Evolutionary conservation across 345 rosid species (phyloP).

Genomic region (Rhodamnia rubescens): DNA sequence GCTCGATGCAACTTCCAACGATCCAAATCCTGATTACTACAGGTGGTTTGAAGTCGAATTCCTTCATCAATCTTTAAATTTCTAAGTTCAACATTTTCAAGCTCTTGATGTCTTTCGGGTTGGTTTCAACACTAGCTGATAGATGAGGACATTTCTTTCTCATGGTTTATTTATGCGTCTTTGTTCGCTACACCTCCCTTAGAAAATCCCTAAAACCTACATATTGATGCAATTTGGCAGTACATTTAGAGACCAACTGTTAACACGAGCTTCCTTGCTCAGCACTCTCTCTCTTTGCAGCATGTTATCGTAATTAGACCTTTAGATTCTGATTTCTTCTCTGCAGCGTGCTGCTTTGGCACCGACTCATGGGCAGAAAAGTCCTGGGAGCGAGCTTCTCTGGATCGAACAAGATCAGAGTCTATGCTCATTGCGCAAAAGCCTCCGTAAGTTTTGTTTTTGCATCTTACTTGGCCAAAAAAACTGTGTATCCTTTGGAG

Average conservation of each 20-base stretch:
- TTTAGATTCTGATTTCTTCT: not conserved
- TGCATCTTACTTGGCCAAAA: not conserved
- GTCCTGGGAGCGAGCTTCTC: slow-evolving; percentile 49
- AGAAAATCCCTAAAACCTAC: not conserved
- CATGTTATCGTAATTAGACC: not conserved
- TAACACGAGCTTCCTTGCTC: not conserved
- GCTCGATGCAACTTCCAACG: slow-evolving; percentile 57
- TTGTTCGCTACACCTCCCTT: not conserved
- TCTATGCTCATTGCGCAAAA: slow-evolving; percentile 74
- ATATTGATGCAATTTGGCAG: not conserved
- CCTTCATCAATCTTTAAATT: not conserved
- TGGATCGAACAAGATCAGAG: slow-evolving; percentile 46
- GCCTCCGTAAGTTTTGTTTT: not conserved
- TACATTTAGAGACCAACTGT: not conserved
- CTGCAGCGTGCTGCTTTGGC: slow-evolving; percentile 88
- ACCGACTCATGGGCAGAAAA: slow-evolving; percentile 64
- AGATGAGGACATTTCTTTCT: not conserved
- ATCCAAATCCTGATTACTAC: slow-evolving; percentile 91
- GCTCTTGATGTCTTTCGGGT: not conserved
- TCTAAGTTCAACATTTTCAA: not conserved
- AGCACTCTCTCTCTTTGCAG: not conserved
- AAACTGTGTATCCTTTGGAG: not conserved
- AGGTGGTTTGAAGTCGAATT: slow-evolving; percentile 16
- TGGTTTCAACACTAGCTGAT: not conserved
- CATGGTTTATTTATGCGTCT: not conserved